Conservation (phyloP, 2,329 filamentous ascomycete species). For the Cryphonectria carpinicola region DNA sequence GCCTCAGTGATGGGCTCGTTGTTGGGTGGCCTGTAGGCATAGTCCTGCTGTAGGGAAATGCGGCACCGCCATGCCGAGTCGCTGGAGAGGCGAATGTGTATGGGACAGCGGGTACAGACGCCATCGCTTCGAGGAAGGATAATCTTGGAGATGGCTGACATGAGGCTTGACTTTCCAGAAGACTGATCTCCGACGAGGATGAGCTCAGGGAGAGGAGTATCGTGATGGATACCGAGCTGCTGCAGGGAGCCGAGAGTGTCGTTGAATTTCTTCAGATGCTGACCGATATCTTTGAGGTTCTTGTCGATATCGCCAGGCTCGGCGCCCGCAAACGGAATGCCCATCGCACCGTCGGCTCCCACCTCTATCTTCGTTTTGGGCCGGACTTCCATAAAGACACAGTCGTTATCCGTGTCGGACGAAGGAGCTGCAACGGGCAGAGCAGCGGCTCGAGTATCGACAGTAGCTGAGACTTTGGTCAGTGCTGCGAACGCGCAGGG, state of each 20-base stretch:
- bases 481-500: not conserved
- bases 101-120: slow-evolving; percentile 79
- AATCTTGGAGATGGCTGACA: slow-evolving; percentile 70
- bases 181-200: slow-evolving; percentile 85
- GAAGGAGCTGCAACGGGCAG: slow-evolving; percentile 7
- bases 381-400: slow-evolving; percentile 37
- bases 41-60: slow-evolving; percentile 69
- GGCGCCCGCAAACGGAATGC: slow-evolving; percentile 27
- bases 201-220: slow-evolving; percentile 74
- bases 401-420: slow-evolving; percentile 33
- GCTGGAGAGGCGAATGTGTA: slow-evolving; percentile 74
- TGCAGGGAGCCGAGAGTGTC: slow-evolving; percentile 70
- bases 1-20: slow-evolving; percentile 46
- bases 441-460: slow-evolving; percentile 32
- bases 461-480: slow-evolving; percentile 34
- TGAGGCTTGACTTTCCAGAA: slow-evolving; percentile 75
- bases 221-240: slow-evolving; percentile 72
- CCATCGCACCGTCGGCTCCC: slow-evolving; percentile 31
- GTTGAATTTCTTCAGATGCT: slow-evolving; percentile 67
- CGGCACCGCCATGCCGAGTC: slow-evolving; percentile 68
- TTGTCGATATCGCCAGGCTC: slow-evolving; percentile 36
- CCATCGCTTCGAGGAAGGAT: slow-evolving; percentile 71
- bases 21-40: slow-evolving; percentile 53
- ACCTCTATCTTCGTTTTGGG: slow-evolving; percentile 21
- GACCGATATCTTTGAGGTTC: slow-evolving; percentile 59